Evolutionary conservation across 257 asterid species (phyloP).

Genomic region (Salvia miltiorrhiza): DNA sequence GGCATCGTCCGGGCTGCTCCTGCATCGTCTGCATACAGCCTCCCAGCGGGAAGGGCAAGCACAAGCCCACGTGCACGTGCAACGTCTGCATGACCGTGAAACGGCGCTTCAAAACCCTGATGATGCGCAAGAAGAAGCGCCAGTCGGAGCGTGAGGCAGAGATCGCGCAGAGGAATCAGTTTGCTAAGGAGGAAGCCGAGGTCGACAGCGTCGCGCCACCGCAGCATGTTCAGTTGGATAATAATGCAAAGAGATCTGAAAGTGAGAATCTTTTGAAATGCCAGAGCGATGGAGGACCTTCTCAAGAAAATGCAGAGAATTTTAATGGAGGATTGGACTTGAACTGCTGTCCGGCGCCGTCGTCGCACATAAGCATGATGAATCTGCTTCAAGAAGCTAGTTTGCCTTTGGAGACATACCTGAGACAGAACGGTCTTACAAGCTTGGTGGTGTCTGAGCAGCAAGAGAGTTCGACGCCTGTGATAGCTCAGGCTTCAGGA

Average conservation of each 20-base stretch:
- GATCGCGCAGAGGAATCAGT: slow-evolving; percentile 59
- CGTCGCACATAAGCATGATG: slow-evolving; percentile 62
- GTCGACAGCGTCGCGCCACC: background rate
- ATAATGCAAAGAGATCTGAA: slow-evolving; percentile 33
- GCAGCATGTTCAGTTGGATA: slow-evolving; percentile 25
- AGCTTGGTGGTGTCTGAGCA: slow-evolving; percentile 63
- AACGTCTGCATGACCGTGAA: slow-evolving; percentile 97
- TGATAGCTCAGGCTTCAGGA: slow-evolving; percentile 23
- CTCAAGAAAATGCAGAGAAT: slow-evolving; percentile 41
- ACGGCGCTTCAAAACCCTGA: slow-evolving; percentile 86
- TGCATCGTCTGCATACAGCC: slow-evolving; percentile 99
- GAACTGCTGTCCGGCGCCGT: slow-evolving; percentile 62
- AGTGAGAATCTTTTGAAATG: slow-evolving; percentile 31
- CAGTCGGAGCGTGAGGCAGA: slow-evolving; percentile 94
- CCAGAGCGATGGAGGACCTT: slow-evolving; percentile 33
- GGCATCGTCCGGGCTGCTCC: slow-evolving; percentile 98
- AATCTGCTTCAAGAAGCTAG: slow-evolving; percentile 82
- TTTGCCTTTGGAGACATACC: slow-evolving; percentile 72
- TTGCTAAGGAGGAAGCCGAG: slow-evolving; percentile 62
- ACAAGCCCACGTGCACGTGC: slow-evolving; percentile 93
- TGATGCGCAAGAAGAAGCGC: slow-evolving; percentile 98
- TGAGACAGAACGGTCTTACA: slow-evolving; percentile 82
- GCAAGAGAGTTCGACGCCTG: slow-evolving; percentile 38
- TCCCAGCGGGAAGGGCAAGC: slow-evolving; percentile 97
- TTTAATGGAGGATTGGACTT: slow-evolving; percentile 57